Base-by-base conservation (phyloP, 805 yeast genomes). In the Lipomyces yamadae region DNA sequence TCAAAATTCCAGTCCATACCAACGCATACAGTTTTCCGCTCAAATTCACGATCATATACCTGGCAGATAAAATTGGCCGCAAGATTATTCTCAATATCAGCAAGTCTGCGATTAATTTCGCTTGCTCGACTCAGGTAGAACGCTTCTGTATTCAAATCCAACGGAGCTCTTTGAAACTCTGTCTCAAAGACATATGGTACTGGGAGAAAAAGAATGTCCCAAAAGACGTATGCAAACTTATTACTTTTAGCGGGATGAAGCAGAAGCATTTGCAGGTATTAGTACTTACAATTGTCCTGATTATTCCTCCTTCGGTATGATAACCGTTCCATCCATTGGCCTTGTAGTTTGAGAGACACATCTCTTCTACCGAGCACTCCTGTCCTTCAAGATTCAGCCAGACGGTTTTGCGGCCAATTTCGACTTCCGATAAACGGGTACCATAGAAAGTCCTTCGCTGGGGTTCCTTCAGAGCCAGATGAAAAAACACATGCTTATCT, bases 251-350 rank as follows among this genome's bases (percentile, higher is more conserved):
- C 29, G 24, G 24, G 24, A 32, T 15, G 32, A 13, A 33, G 10
- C 8, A 6, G 6, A 15, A 13, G n/a, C 3, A 42, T 15, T 42
- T 18, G n/a, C 48, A 11, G 13, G 32, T 7, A 7, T 13, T 10
- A 32, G n/a, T 4, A 24, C 70, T 48, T 63, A 68, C 71, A 30
- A 78, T 58, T 0, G 78, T 74, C 37, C 67, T 65, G 53, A 79
- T 55, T 32, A 76, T 70, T 4, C 80, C 72, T 57, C 74, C 74
- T 60, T 79, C 81, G 33, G 73, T 75, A 65, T 79, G 81, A 33
- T 74, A 76, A 6, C 81, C 81, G 18, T 64, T 52, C 74, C 75
- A 79, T 2, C 77, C 79, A 5, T 57, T 64, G 2, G 52, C 50
- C 30, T 30, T 64, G 65, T 79, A 79, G 48, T 76, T 69, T 7